These are phyloP conservation scores for Protomyces arabidopsidicola DNA, from an alignment of 1,139 yeast genomes.

Conservation along the genomic window DNA sequence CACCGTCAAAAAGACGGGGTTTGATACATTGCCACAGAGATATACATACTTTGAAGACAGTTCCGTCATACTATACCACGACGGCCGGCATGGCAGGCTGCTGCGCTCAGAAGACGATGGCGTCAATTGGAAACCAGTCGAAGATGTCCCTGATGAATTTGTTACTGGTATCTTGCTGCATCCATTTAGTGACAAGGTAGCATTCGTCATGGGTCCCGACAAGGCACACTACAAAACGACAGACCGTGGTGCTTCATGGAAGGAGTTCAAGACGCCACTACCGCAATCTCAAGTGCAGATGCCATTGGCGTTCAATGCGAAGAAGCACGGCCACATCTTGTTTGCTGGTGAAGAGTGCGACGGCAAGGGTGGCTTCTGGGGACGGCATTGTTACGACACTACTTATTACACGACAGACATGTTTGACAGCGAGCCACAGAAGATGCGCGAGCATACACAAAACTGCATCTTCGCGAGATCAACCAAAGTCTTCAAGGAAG, in stretches of 20 bases:
- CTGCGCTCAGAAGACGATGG: conserved; percentile 58
- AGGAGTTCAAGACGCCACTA: conserved; percentile 40
- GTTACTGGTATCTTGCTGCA: conserved; percentile 45
- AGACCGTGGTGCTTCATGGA: conserved; percentile 61
- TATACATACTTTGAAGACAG: conserved; percentile 34
- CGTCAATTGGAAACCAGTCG: conserved; percentile 47
- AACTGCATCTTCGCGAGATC: conserved; percentile 54
- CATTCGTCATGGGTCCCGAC: conserved; percentile 47
- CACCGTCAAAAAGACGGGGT: conserved; percentile 24
- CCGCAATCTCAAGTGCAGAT: conserved; percentile 35
- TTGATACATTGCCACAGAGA: conserved; percentile 31
- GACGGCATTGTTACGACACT: conserved; percentile 41
- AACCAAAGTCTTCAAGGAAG: conserved; percentile 43
- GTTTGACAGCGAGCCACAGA: conserved; percentile 46
- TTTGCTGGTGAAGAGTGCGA: conserved; percentile 44
- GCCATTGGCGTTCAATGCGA: conserved; percentile 44
- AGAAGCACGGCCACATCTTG: conserved; percentile 45
- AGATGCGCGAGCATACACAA: conserved; percentile 36
- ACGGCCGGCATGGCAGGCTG: conserved; percentile 38
- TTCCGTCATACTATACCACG: conserved; percentile 43
- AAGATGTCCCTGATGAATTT: conserved; percentile 37
- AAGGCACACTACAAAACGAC: conserved; percentile 50
- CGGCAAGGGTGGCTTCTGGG: conserved; percentile 34
- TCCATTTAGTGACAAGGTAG: conserved; percentile 48
- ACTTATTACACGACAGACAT: conserved; percentile 54